Evolutionary conservation across 2,329 filamentous ascomycete species (phyloP), one percentile per base, ranked within the genome.

Genomic region (Ceratocystis papillata): DNA sequence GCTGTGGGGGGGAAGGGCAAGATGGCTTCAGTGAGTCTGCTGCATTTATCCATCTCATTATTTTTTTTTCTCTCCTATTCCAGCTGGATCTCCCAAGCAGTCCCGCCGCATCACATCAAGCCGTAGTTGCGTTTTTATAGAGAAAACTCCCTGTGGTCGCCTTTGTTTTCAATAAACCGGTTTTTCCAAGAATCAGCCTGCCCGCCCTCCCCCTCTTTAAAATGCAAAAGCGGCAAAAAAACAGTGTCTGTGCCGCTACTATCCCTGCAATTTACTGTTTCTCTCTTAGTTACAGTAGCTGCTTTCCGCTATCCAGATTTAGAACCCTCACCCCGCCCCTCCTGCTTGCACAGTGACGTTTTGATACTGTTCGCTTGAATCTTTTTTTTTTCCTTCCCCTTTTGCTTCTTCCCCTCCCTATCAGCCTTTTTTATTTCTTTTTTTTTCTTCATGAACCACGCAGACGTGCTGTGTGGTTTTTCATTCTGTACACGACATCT

Each of bases 241-340:
- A 30, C 17, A 33, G 53, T 17, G 53, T n/a, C 28, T 33, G 53
- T 59, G 25, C 53, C 53, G 53, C 53, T 33, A n/a, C 15, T 7
- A 33, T 30, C 53, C 53, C 53, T 59, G 53, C 17, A 59, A 59
- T 59, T 59, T 15, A 30, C 53, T 57, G 25, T 57, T 57, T 30
- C 53, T 57, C 10, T 33, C 28, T 59, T 33, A 30, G 53, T 33
- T 59, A 33, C 6, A 59, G 53, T 59, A 33, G 25, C n/a, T 63
- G n/a, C 62, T 44, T 53, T 63, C 33, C 44, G 46, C 46, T n/a
- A 15, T 63, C 25, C 45, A 63, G 46, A 53, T 45, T 33, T 12
- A 63, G 44, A 63, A 63, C 53, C 46, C 46, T 63, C 46, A 59
- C 53, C 53, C 53, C 53, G 53, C 46, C 53, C 53, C 53, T 25